These are phyloP conservation scores for Hyaloscypha bicolor DNA, from an alignment of 495 filamentous ascomycete species.

Conservation along the genomic window DNA sequence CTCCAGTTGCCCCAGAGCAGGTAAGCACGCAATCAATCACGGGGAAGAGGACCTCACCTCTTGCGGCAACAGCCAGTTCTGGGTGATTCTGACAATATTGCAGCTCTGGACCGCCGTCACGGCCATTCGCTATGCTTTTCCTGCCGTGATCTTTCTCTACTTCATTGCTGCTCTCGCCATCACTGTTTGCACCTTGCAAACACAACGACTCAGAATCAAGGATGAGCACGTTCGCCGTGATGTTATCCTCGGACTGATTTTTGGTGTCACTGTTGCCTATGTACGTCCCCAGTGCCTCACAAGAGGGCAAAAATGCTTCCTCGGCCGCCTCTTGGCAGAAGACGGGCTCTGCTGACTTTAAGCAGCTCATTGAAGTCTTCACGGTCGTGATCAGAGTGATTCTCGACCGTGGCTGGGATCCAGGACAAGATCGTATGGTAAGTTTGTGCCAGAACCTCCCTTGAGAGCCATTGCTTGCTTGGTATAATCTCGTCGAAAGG, in stretches of 20 bases:
- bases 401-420: constrained; percentile 41
- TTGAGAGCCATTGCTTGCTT: background rate
- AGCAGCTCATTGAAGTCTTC: constrained; percentile 44
- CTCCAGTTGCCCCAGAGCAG: constrained; percentile 6
- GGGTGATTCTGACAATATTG: constrained; percentile 9
- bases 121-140: constrained; percentile 56
- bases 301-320: background rate
- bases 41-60: background rate
- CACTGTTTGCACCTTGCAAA: constrained; percentile 59
- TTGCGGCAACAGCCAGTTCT: background rate
- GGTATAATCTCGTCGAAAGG: background rate
- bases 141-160: constrained; percentile 55
- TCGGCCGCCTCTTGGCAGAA: background rate
- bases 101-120: constrained; percentile 23
- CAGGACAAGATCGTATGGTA: constrained; percentile 52
- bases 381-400: constrained; percentile 43
- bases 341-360: background rate
- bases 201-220: constrained; percentile 38
- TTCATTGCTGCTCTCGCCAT: constrained; percentile 53
- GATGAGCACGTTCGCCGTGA: constrained; percentile 45
- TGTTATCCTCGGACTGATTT: constrained; percentile 50
- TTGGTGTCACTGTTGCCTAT: constrained; percentile 50
- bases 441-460: background rate
- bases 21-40: background rate
- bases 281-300: constrained; percentile 31